A percentile compares a stretch with the other conserved stretches of the same genome.
phyloP scores from a whole-genome alignment of 2,329 filamentous ascomycete genomes.

The Escovopsis sp. region DNA sequence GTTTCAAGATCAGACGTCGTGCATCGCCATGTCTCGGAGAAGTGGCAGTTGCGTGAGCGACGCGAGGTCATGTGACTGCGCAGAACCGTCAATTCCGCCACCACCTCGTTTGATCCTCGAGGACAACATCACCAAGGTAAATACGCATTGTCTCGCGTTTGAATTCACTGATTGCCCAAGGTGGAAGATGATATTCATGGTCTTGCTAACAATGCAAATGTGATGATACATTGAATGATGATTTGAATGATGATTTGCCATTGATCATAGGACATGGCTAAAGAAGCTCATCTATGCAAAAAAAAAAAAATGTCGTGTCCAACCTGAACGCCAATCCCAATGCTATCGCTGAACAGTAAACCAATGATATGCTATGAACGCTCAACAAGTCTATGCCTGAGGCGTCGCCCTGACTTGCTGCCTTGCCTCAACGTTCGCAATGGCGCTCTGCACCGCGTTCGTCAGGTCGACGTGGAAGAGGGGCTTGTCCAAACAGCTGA shows the following conservation, averaged over 20 bases:
- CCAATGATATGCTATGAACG: background rate
- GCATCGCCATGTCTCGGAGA: too few species aligned
- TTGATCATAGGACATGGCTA: too few species aligned
- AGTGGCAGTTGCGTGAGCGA: background rate
- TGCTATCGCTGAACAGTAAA: background rate
- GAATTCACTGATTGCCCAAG: too few species aligned
- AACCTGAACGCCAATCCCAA: background rate
- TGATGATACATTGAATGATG: too few species aligned
- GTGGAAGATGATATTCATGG: too few species aligned
- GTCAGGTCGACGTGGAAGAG: slow-evolving; percentile 91
- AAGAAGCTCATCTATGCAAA: background rate
- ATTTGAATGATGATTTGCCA: too few species aligned
- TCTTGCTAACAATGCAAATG: too few species aligned
- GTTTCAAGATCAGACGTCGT: too few species aligned
- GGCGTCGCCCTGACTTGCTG: slow-evolving; percentile 13
- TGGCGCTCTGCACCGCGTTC: slow-evolving; percentile 73
- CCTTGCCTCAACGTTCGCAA: slow-evolving; percentile 58
- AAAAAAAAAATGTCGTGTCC: background rate
- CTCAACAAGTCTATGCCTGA: background rate
- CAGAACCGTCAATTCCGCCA: background rate
- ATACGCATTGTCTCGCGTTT: too few species aligned
- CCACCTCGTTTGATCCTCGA: background rate
- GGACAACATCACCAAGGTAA: too few species aligned
- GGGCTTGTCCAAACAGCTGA: slow-evolving; percentile 77
- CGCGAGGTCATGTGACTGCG: slow-evolving; percentile 10